Conservation (phyloP, 805 yeast species). For the Teunomyces atbi region DNA sequence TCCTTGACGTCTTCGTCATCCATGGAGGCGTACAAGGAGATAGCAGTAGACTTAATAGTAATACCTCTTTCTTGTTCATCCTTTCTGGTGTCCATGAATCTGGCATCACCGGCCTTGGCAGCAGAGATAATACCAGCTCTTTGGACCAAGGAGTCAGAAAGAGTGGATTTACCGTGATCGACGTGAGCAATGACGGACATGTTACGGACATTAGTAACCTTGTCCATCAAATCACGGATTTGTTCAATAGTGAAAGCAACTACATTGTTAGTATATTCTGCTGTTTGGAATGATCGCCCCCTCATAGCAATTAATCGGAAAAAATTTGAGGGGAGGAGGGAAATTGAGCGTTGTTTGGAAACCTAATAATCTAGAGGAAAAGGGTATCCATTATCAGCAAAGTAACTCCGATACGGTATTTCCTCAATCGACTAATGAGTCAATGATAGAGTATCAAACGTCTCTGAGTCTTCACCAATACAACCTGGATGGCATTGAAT, state of each 20-base stretch:
- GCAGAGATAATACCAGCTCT: constrained; percentile 99
- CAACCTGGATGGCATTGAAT: not conserved
- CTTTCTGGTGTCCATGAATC: constrained; percentile 99
- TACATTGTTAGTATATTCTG: constrained; percentile 29
- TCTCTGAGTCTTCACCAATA: not conserved
- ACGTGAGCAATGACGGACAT: constrained; percentile 99
- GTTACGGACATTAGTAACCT: constrained; percentile 99
- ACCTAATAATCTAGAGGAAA: no score
- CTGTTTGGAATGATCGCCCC: not conserved
- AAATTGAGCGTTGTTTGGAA: not conserved
- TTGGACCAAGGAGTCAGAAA: constrained; percentile 98
- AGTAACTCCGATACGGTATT: no score
- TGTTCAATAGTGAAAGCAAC: constrained; percentile 63
- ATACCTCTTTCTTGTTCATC: constrained; percentile 99
- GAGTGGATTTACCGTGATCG: constrained; percentile 99
- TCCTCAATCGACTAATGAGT: no score
- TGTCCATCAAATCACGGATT: constrained; percentile 99
- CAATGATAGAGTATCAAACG: no score
- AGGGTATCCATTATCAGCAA: no score
- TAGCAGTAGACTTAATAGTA: constrained; percentile 98
- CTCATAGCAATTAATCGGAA: not conserved
- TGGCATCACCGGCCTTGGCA: constrained; percentile 99
- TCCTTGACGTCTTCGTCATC: constrained; percentile 80
- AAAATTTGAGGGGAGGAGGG: not conserved
- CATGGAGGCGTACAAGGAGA: constrained; percentile 90